Evolutionary conservation across 116 monocot genomes (phyloP), one percentile per base, ranked within the genome.

Genomic region (Iris pallida): DNA sequence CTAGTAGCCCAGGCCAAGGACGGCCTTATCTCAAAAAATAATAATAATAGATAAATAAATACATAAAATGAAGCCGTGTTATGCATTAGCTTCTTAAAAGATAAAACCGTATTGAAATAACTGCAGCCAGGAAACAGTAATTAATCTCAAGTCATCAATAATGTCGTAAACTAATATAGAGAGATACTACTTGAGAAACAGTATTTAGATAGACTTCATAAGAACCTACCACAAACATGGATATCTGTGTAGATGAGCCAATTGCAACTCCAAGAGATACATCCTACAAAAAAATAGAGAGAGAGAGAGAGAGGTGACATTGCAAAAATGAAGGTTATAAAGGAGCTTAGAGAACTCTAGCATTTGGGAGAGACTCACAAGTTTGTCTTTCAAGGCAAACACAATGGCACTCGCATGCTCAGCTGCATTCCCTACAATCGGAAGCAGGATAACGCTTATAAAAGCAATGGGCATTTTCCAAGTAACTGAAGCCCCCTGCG

Each of bases 331-430:
- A 51, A 13, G 49, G 49, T 7, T 9, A 13, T 1, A 51, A 13
- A 51, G 49, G 13, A 9, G 4, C 13, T 51, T 7, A 51, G 49
- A 51, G 13, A 9, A 9, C 7, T 9, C 49, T 6, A 18, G 8
- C 42, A 44, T 44, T 3, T 18, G 16, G 20, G 56, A 51, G 20
- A 80, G 7, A 42, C 78, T 82, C 82, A 95, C 95, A 66, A 95
- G 82, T 55, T 95, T 91, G 70, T 95, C 86, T 79, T 95, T 95
- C 82, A 91, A 80, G 44, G 91, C 91, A 76, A 95, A 88, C 76
- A 91, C 78, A 15, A 91, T 63, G 11, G 95, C 95, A 66, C 88
- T 84, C n/a, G 88, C 88, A 78, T 95, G 91, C 68, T 91, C 91
- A 53, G 88, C 91, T n/a, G 95, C 91, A 76, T 95, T 91, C 8